Evolutionary conservation across 179 eudicot genomes (phyloP).

Genomic region (Drosera spatulata): DNA sequence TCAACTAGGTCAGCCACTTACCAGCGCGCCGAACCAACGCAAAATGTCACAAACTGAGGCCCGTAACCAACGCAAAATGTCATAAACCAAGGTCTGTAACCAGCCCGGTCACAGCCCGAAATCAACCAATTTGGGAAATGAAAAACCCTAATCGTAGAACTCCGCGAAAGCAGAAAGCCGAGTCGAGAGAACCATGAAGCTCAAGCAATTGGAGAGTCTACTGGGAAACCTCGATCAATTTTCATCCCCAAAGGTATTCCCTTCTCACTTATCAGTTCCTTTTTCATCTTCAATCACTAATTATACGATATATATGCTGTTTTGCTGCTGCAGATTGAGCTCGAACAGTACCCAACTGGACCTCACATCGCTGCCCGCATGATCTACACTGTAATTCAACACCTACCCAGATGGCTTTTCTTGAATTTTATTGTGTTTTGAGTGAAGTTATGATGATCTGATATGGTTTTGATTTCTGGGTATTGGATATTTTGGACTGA

Average conservation of each 20-base stretch:
- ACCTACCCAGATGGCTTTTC: not conserved
- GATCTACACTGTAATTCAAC: slow-evolving; percentile 60
- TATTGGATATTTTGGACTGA: slow-evolving; percentile 2
- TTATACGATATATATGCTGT: slow-evolving; percentile 1
- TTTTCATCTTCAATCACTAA: not conserved
- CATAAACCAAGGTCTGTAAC: too few species aligned
- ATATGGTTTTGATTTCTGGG: not conserved
- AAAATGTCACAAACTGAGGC: too few species aligned
- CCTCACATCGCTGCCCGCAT: slow-evolving; percentile 92
- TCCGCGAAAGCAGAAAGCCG: too few species aligned
- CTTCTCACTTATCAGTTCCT: not conserved
- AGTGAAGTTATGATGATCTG: not conserved
- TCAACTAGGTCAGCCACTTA: too few species aligned
- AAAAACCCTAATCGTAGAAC: too few species aligned
- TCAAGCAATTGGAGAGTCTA: slow-evolving; percentile 79
- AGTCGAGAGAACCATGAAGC: slow-evolving; percentile 50
- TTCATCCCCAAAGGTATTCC: slow-evolving; percentile 57
- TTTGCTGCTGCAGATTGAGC: slow-evolving; percentile 55
- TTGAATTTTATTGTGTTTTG: not conserved
- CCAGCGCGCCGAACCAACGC: too few species aligned
- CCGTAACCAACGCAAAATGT: too few species aligned
- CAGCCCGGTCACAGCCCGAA: too few species aligned
- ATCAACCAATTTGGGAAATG: too few species aligned
- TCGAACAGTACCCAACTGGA: slow-evolving; percentile 97
- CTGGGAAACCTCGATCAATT: slow-evolving; percentile 84